Evolutionary conservation across 805 yeast genomes (phyloP).

Genomic region (Middelhovenomyces tepae): DNA sequence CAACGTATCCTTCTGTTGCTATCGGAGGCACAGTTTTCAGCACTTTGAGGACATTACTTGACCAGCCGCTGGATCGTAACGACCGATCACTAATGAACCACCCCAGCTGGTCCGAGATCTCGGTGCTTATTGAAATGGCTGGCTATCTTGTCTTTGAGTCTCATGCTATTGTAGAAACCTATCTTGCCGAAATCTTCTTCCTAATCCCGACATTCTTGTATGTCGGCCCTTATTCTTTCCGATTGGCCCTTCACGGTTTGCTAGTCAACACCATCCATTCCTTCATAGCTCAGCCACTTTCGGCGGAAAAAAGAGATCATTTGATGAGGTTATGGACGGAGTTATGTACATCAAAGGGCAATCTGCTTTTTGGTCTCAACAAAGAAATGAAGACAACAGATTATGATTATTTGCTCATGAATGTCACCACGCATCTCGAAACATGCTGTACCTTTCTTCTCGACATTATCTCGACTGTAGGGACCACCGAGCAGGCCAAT

Average conservation of each 20-base stretch:
- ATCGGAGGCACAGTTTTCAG: conserved; percentile 56
- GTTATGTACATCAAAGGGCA: conserved; percentile 17
- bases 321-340: conserved; percentile 36
- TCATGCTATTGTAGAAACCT: conserved; percentile 14
- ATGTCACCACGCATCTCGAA: conserved; percentile 15
- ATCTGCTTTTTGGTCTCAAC: conserved; percentile 19
- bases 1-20: conserved; percentile 61
- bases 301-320: conserved; percentile 30
- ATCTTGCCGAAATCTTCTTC: conserved; percentile 60
- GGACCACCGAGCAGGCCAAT: conserved; percentile 17
- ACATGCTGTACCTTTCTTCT: conserved; percentile 14
- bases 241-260: conserved; percentile 51
- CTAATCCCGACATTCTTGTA: conserved; percentile 52
- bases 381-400: conserved; percentile 14
- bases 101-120: conserved; percentile 61
- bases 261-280: conserved; percentile 63
- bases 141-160: conserved; percentile 67
- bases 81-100: conserved; percentile 42
- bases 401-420: conserved; percentile 12
- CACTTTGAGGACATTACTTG: conserved; percentile 47
- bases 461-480: conserved; percentile 16
- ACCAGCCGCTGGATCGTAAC: conserved; percentile 33
- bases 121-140: conserved; percentile 54
- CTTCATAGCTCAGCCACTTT: conserved; percentile 45
- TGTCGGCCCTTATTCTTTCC: conserved; percentile 45